Evolutionary conservation across 306 rosid genomes (phyloP), one percentile per base, ranked within the genome.

Genomic region (Trifolium subterraneum): DNA sequence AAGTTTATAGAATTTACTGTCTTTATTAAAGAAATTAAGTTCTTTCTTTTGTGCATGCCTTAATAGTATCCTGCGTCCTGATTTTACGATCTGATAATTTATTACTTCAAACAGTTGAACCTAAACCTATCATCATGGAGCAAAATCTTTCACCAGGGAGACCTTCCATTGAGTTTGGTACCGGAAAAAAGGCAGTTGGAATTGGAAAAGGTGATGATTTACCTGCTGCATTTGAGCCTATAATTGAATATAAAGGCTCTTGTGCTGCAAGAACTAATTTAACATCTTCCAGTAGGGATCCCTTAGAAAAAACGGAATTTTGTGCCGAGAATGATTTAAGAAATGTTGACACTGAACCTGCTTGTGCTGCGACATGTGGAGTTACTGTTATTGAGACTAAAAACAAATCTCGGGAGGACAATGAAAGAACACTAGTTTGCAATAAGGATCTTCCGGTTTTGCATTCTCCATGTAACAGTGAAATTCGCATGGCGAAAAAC

Each of bases 271-370:
- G 51, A 31, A 70, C 72, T 29, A 80, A 76, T 38, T 27, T 76
- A 64, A 16, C 69, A 52, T 74, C 82, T 58, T 80, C 62, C 36
- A 83, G 79, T 58, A 56, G 60, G 70, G 76, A 54, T 62, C 72
- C 56, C 68, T 63, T 80, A 4, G 84, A 79, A 70, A 87, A 86
- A 54, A 27, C 25, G 69, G 97, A 89, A 82, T 80, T 78, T 70
- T 79, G 91, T 66, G 88, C 92, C 15, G 94, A 91, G 83, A 91
- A 89, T 80, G 93, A 91, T 77, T 14, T 84, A 33, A 85, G 9
- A 66, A 77, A 54, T 55, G 58, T 76, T 62, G 72, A 71, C 31
- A 23, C 31, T 31, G 82, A 69, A 61, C 73, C 79, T 69, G 61
- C 77, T 61, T 58, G 68, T 63, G 85, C 78, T 72, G 84, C 72